phyloP scores from a whole-genome alignment of 2,329 filamentous ascomycete genomes.

The Ploettnerulaceae sp. region DNA sequence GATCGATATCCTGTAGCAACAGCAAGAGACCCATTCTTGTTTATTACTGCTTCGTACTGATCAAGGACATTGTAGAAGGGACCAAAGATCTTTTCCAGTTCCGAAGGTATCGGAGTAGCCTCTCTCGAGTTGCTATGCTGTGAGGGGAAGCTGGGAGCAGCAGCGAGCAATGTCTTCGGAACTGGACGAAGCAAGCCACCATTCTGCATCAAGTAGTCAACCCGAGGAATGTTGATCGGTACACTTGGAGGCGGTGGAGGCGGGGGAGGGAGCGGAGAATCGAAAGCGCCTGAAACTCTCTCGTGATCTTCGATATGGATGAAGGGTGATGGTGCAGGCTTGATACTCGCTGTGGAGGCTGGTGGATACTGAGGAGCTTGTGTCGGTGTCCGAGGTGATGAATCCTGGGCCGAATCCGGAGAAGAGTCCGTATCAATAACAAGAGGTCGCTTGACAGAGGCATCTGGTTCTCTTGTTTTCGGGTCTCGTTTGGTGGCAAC shows the following conservation, averaged over 20 bases:
- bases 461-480: slow-evolving; percentile 35
- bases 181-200: slow-evolving; percentile 71
- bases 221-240: slow-evolving; percentile 67
- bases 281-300: slow-evolving; percentile 27
- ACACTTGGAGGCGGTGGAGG: slow-evolving; percentile 59
- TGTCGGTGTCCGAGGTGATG: slow-evolving; percentile 58
- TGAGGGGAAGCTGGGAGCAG: slow-evolving; percentile 45
- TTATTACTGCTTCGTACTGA: slow-evolving; percentile 77
- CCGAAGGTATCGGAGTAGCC: slow-evolving; percentile 37
- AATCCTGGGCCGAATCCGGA: slow-evolving; percentile 45
- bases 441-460: slow-evolving; percentile 31
- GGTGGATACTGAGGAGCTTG: slow-evolving; percentile 46
- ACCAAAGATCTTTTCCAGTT: slow-evolving; percentile 71
- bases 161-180: slow-evolving; percentile 68
- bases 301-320: slow-evolving; percentile 36
- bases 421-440: slow-evolving; percentile 36
- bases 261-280: slow-evolving; percentile 54
- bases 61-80: slow-evolving; percentile 80
- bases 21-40: slow-evolving; percentile 81
- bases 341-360: slow-evolving; percentile 23
- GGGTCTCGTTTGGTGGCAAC: slow-evolving; percentile 35
- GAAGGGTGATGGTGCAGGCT: slow-evolving; percentile 32
- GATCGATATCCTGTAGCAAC: slow-evolving; percentile 94
- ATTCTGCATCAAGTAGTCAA: slow-evolving; percentile 89
- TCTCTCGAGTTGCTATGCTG: slow-evolving; percentile 44